A percentile compares a stretch with the other conserved stretches of the same genome.
These are phyloP conservation scores for Eucommia ulmoides DNA, from an alignment of 257 asterid genomes.

Conservation along the genomic window DNA sequence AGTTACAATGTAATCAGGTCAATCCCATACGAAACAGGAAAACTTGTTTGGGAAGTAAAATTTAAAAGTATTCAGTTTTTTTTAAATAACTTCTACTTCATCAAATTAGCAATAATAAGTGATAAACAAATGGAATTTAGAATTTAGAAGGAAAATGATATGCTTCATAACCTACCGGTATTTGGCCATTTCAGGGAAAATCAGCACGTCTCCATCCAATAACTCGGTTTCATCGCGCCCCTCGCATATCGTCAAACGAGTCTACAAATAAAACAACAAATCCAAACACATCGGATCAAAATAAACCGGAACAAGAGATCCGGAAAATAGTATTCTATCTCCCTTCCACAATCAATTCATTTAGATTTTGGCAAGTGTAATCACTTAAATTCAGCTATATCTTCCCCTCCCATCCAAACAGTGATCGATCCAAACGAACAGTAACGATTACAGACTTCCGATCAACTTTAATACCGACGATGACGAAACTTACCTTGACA, in stretches of 20 bases:
- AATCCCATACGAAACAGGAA: too few species aligned
- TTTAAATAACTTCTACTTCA: too few species aligned
- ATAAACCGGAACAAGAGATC: neutral
- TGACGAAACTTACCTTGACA: slow-evolving; percentile 32
- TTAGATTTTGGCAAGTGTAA: neutral
- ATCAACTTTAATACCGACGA: neutral
- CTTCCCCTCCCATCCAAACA: neutral
- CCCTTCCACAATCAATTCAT: neutral
- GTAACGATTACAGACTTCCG: neutral
- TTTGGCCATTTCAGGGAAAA: slow-evolving; percentile 81
- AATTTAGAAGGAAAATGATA: neutral
- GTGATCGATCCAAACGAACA: neutral
- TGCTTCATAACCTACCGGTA: slow-evolving; percentile 47
- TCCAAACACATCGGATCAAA: neutral
- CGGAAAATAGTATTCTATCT: slow-evolving; percentile 2
- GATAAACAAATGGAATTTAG: too few species aligned
- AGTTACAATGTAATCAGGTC: too few species aligned
- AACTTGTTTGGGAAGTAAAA: too few species aligned
- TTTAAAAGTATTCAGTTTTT: too few species aligned
- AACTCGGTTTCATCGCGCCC: slow-evolving; percentile 40
- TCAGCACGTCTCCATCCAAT: slow-evolving; percentile 74
- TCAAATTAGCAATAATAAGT: too few species aligned
- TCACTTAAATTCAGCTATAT: neutral
- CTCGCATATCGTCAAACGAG: slow-evolving; percentile 79
- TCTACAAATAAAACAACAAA: slow-evolving; percentile 30